Percentiles rank a stretch among this genome's conserved stretches.
These are phyloP conservation scores for Xylariaceae sp. DNA, from an alignment of 2,329 filamentous ascomycete species.

Conservation along the genomic window DNA sequence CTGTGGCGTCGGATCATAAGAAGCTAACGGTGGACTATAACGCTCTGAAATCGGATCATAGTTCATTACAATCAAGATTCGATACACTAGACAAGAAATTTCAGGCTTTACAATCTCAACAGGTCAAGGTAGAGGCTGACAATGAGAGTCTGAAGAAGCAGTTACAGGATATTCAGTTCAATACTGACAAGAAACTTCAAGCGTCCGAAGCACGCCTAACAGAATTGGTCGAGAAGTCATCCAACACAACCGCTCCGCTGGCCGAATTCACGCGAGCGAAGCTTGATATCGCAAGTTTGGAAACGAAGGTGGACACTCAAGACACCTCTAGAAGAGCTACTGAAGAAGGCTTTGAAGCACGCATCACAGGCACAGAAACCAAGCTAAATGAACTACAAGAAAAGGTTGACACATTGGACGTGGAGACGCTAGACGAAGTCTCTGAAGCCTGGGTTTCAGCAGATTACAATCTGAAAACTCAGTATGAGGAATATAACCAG, in stretches of 20 bases:
- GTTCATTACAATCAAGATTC: conserved; percentile 3
- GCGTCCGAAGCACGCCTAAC: not conserved
- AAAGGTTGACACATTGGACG: conserved; percentile 24
- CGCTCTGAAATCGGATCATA: conserved; percentile 22
- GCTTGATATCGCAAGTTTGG: too few relatives aligned
- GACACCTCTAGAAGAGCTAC: not conserved
- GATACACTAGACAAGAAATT: not conserved
- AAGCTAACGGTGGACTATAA: conserved; percentile 21
- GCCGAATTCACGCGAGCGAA: too few relatives aligned
- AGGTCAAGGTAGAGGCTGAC: conserved; percentile 2
- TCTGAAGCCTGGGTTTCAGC: conserved; percentile 17
- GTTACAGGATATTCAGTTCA: conserved; percentile 3
- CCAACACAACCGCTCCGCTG: not conserved
- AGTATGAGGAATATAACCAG: conserved; percentile 16
- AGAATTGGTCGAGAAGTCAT: not conserved
- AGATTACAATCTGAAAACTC: conserved; percentile 17
- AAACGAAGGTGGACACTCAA: too few relatives aligned
- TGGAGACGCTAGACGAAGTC: conserved; percentile 15
- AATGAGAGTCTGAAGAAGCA: conserved; percentile 18
- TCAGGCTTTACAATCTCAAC: conserved; percentile 8
- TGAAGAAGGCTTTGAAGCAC: not conserved
- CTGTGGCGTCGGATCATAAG: conserved; percentile 11
- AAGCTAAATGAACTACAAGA: conserved; percentile 15
- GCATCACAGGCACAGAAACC: conserved; percentile 12
- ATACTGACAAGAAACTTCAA: not conserved